Base-by-base conservation (phyloP, 1,284 basidiomycete species). In the Microbotryum lychnidis-dioicae region DNA sequence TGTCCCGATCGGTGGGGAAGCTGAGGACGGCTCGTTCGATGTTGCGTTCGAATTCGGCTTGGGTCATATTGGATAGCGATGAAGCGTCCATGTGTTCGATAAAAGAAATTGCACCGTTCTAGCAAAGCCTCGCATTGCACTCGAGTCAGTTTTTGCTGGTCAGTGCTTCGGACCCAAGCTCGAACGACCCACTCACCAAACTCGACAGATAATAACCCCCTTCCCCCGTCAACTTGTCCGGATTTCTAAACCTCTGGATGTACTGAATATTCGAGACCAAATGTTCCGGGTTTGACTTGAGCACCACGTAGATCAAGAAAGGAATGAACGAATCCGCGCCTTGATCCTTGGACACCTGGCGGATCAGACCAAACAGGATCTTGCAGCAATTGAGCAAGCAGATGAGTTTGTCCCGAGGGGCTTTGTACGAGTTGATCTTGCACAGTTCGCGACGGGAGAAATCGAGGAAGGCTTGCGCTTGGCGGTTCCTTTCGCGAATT, bases 371-470 rank as follows among this genome's bases (percentile, higher is more conserved):
- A 75, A 97, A 98, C 73, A 98, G 97, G 76, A 98, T 92, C 79
- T 98, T 98, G 84, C 93, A 98, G 77, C 86, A 90, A 73, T 98
- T 98, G 54, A 98, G 79, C 53, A 98, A 88, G 77, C 96, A 98
- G 64, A 98, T 98, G 65, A 97, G 80, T 78, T 98, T 98, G 77
- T 98, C 94, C 52, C 94, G 81, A 12, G 94, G 94, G 23, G 94
- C 94, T 75, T 97, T 97, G 80, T 97, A 98, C 75, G 97, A 91
- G 74, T 97, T 97, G 70, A 98, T 88, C 80, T 97, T 98, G 71
- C 91, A 77, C 52, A 98, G 79, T 76, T 97, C 92, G 90, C 94
- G 89, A 72, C 91, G 84, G 0, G 93, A 93, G 74, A 97, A 97
- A 77, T 91, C 85, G 61, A 97, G 75, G 75, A 97, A 98, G 0